Conservation (phyloP, 768 basidiomycete species). For the Dentipellis fragilis region DNA sequence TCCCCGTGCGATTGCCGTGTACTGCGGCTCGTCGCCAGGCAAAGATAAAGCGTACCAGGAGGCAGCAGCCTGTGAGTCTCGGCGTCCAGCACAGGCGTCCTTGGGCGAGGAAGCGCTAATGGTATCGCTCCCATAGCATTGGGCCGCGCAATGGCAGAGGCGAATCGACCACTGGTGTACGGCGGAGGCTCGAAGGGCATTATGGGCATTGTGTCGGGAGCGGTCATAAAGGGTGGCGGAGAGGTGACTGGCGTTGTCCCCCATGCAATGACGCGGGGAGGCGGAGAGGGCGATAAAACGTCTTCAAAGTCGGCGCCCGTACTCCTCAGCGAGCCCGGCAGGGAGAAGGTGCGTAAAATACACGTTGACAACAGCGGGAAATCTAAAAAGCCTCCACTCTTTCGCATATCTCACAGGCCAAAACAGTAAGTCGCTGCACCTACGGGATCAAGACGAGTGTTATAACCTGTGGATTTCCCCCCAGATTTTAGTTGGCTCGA, state of each 20-base stretch:
- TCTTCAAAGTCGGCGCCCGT: constrained; percentile 17
- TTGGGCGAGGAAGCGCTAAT: not conserved
- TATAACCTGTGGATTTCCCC: too few species aligned
- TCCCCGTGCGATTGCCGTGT: constrained; percentile 1
- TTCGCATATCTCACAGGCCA: too few species aligned
- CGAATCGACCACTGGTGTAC: constrained; percentile 64
- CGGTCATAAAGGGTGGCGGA: constrained; percentile 58
- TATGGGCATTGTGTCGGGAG: constrained; percentile 74
- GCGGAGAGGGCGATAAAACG: constrained; percentile 51
- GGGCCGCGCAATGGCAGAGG: constrained; percentile 57
- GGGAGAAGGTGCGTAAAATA: constrained; percentile 28
- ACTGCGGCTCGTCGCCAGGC: constrained; percentile 1
- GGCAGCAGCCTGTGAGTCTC: not conserved
- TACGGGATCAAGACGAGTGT: not conserved
- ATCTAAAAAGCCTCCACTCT: not conserved
- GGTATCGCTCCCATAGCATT: constrained; percentile 37
- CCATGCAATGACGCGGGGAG: constrained; percentile 57
- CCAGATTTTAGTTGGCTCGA: constrained; percentile 68
- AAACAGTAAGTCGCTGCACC: too few species aligned
- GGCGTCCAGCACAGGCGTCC: not conserved
- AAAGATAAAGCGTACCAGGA: not conserved
- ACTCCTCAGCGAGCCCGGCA: constrained; percentile 20
- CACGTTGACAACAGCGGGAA: too few species aligned
- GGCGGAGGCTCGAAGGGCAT: constrained; percentile 78
- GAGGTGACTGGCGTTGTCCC: constrained; percentile 73